Evolutionary conservation across 257 asterid species (phyloP).

Genomic region (Penstemon davidsonii): DNA sequence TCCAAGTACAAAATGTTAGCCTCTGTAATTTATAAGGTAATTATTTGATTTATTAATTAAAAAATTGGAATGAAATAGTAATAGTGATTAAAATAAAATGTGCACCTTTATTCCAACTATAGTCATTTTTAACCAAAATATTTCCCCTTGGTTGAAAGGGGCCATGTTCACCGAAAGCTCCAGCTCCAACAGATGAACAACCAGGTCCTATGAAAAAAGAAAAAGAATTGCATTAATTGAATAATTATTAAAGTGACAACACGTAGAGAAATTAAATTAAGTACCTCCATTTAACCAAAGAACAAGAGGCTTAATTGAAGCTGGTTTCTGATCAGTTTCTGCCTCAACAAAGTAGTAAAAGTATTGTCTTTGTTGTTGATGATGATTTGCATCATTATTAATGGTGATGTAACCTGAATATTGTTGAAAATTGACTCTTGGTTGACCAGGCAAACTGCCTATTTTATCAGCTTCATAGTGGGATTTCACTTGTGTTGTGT

Average conservation of each 20-base stretch:
- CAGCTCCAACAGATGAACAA: conserved; percentile 43
- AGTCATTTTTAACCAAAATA: conserved; percentile 44
- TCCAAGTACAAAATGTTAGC: conserved; percentile 58
- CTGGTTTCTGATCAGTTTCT: conserved; percentile 35
- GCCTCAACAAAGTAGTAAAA: conserved; percentile 73
- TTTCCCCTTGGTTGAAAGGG: conserved; percentile 55
- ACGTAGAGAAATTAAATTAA: too few relatives aligned
- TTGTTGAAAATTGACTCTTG: conserved; percentile 44
- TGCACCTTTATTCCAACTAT: conserved; percentile 63
- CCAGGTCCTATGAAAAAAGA: too few relatives aligned
- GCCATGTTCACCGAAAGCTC: conserved; percentile 63
- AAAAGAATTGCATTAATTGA: too few relatives aligned
- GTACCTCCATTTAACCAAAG: conserved; percentile 74
- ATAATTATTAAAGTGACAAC: too few relatives aligned
- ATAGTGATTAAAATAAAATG: too few relatives aligned
- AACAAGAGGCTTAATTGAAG: conserved; percentile 62
- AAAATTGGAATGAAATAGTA: not conserved
- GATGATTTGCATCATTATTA: conserved; percentile 24
- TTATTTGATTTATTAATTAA: not conserved
- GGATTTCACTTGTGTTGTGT: conserved; percentile 23
- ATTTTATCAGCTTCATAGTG: conserved; percentile 31
- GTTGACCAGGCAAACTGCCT: conserved; percentile 53
- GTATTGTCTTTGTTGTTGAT: conserved; percentile 39
- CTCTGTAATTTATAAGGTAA: conserved; percentile 27
- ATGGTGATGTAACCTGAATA: conserved; percentile 49